These are phyloP conservation scores for Fragaria vesca DNA, from an alignment of 306 rosid genomes.

Conservation along the genomic window DNA sequence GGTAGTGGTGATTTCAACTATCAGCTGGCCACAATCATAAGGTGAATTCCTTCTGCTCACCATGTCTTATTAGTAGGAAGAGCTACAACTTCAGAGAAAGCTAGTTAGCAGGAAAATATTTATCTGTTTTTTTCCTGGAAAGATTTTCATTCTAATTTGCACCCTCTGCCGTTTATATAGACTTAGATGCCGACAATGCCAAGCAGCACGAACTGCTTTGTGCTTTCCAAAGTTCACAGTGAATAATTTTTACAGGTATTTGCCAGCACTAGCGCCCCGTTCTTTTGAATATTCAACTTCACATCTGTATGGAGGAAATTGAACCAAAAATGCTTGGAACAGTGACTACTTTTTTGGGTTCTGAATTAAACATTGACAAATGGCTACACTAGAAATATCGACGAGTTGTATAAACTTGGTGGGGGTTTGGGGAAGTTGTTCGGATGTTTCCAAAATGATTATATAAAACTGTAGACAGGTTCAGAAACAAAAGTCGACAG, in stretches of 20 bases:
- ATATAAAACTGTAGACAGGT: background rate
- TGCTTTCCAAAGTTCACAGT: background rate
- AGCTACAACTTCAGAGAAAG: background rate
- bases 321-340: background rate
- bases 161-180: background rate
- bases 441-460: background rate
- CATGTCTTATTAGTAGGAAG: constrained; percentile 2
- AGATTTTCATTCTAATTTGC: background rate
- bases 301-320: background rate
- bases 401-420: background rate
- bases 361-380: background rate
- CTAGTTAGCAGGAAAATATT: background rate
- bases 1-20: constrained; percentile 17
- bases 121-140: background rate
- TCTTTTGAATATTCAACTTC: background rate
- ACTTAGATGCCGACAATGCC: background rate
- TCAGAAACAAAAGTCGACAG: background rate
- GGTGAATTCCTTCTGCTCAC: background rate
- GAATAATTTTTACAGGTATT: background rate
- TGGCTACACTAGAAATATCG: background rate
- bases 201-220: background rate
- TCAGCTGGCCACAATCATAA: constrained; percentile 10
- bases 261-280: background rate
- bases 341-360: background rate
- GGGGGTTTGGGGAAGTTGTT: background rate